Percentiles rank a stretch among this genome's conserved stretches.
Evolutionary conservation across 1,284 basidiomycete species (phyloP).

Genomic region (Trametes sp.): DNA sequence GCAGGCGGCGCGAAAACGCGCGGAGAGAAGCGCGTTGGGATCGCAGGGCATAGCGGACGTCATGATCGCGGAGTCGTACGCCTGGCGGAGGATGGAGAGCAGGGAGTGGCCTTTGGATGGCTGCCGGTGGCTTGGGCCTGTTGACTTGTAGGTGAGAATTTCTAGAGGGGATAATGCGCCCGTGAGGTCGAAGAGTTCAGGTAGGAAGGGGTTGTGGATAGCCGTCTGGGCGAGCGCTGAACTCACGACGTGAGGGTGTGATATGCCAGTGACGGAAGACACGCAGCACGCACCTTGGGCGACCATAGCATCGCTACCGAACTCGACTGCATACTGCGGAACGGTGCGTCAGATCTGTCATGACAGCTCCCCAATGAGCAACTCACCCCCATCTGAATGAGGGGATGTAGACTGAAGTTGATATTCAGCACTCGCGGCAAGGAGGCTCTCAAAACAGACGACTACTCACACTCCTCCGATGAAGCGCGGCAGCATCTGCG

Average conservation of each 20-base stretch:
- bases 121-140: constrained; percentile 24
- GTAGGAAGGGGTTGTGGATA: constrained; percentile 47
- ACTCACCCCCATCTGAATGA: constrained; percentile 69
- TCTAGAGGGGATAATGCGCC: constrained; percentile 8
- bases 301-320: constrained; percentile 60
- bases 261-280: neutral
- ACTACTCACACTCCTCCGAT: constrained; percentile 60
- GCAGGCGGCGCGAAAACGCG: constrained; percentile 45
- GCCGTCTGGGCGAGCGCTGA: constrained; percentile 64
- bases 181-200: constrained; percentile 44
- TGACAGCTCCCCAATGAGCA: neutral
- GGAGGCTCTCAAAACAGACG: no score
- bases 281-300: constrained; percentile 51
- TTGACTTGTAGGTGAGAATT: neutral
- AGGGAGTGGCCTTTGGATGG: constrained; percentile 46
- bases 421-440: no score
- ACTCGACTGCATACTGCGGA: constrained; percentile 64
- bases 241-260: neutral
- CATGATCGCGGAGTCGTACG: constrained; percentile 61
- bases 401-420: constrained; percentile 67
- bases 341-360: neutral
- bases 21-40: constrained; percentile 49
- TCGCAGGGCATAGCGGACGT: constrained; percentile 63
- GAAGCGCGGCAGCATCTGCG: constrained; percentile 63
- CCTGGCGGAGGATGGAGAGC: constrained; percentile 57